Evolutionary conservation across 2,329 filamentous ascomycete genomes (phyloP).

Genomic region (Blumeria graminis): DNA sequence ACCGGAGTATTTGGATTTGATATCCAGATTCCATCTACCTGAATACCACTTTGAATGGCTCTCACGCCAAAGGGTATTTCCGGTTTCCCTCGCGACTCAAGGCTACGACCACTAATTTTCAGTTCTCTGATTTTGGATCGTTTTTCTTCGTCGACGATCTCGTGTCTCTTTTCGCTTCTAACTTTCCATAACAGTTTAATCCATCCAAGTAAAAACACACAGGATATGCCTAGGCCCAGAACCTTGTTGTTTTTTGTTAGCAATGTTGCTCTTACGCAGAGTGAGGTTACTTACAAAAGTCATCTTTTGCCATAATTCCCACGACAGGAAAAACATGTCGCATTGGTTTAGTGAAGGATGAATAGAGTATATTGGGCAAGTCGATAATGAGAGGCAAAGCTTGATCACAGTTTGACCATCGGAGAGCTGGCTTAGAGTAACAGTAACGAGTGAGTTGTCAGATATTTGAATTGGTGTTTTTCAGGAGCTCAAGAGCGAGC

Average conservation of each 20-base stretch:
- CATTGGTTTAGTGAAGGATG: neutral
- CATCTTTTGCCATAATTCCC: constrained; percentile 76
- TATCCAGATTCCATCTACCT: constrained; percentile 70
- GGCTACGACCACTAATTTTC: constrained; percentile 24
- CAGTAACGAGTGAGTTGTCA: too few relatives aligned
- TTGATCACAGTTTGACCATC: too few relatives aligned
- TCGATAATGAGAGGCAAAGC: too few relatives aligned
- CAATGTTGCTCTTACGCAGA: neutral
- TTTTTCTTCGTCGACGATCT: constrained; percentile 42
- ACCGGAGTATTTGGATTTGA: constrained; percentile 11
- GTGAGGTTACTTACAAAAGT: constrained; percentile 42
- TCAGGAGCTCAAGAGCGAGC: too few relatives aligned
- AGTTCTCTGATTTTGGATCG: constrained; percentile 27
- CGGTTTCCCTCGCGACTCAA: constrained; percentile 17
- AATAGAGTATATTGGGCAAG: too few relatives aligned
- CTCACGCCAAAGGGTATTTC: constrained; percentile 70
- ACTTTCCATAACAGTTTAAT: constrained; percentile 41
- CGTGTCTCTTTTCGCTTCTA: constrained; percentile 28
- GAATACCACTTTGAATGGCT: constrained; percentile 59
- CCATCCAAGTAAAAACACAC: constrained; percentile 44
- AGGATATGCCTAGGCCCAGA: constrained; percentile 42
- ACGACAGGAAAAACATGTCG: constrained; percentile 35
- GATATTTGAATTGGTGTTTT: too few relatives aligned
- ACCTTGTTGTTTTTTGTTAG: constrained; percentile 25
- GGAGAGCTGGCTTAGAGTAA: too few relatives aligned